Percentiles rank a stretch among this genome's conserved stretches.
These are phyloP conservation scores for Serendipita sp. DNA, from an alignment of 768 basidiomycete species.

Conservation along the genomic window DNA sequence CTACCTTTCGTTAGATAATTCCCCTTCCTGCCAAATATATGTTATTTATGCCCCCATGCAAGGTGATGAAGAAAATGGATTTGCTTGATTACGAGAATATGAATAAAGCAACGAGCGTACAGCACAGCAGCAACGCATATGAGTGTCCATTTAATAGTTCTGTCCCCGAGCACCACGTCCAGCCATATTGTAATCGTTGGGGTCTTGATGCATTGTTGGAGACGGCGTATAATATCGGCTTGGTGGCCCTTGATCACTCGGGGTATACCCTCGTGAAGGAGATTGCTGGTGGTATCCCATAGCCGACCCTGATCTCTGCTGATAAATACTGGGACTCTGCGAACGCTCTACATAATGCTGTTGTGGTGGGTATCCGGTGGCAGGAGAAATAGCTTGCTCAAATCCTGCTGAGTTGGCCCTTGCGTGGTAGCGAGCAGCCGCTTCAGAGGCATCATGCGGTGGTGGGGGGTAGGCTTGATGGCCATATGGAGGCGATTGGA, in stretches of 20 bases:
- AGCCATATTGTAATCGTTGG: not conserved
- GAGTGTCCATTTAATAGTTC: not conserved
- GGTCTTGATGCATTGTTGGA: not conserved
- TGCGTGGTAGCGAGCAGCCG: not conserved
- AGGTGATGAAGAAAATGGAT: too few relatives aligned
- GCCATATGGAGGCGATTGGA: not conserved
- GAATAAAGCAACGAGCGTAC: too few relatives aligned
- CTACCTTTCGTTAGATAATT: too few relatives aligned
- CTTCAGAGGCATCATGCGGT: not conserved
- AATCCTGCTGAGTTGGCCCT: not conserved
- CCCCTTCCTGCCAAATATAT: too few relatives aligned
- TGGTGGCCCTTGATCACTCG: not conserved
- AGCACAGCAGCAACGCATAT: too few relatives aligned
- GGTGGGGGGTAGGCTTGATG: not conserved
- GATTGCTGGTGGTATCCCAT: not conserved
- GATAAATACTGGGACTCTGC: not conserved
- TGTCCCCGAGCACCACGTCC: not conserved
- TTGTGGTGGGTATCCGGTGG: not conserved
- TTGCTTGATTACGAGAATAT: too few relatives aligned
- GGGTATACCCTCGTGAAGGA: not conserved
- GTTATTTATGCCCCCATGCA: too few relatives aligned
- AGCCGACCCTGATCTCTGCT: not conserved
- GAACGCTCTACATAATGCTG: not conserved
- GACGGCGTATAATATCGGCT: not conserved
- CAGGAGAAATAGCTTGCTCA: not conserved